Conservation (phyloP, 768 basidiomycete species). For the Calocera viscosa region DNA sequence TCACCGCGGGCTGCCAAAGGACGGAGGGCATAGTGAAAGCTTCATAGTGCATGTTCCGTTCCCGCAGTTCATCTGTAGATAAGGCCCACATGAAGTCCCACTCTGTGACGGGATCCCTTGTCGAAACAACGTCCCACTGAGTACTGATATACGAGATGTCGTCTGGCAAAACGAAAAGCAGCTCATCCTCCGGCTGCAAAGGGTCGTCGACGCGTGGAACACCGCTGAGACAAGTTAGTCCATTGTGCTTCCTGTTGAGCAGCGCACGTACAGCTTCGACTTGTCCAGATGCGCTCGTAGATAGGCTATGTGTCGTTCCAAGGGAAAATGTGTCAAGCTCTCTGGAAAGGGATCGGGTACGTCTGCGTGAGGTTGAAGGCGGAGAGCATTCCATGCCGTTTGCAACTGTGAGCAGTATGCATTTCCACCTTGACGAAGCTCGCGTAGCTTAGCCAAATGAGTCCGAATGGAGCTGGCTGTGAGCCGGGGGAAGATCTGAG, state of each 20-base stretch:
- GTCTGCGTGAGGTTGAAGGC: conserved; percentile 55
- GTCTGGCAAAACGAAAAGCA: conserved; percentile 14
- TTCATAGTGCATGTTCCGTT: conserved; percentile 49
- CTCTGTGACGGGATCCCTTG: background rate
- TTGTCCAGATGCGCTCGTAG: conserved; percentile 75
- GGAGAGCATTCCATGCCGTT: conserved; percentile 68
- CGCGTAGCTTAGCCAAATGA: conserved; percentile 45
- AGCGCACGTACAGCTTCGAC: conserved; percentile 60
- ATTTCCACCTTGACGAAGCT: conserved; percentile 49
- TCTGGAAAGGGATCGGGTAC: conserved; percentile 60
- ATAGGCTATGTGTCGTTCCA: conserved; percentile 71
- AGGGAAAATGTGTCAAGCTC: conserved; percentile 60
- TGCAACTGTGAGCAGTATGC: conserved; percentile 68
- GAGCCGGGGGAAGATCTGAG: conserved; percentile 70
- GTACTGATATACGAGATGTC: background rate
- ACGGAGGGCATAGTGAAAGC: conserved; percentile 34
- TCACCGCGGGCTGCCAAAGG: background rate
- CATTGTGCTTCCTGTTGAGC: conserved; percentile 37
- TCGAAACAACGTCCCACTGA: conserved; percentile 7
- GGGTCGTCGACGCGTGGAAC: background rate
- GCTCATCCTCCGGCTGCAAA: background rate
- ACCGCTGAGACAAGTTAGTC: conserved; percentile 24
- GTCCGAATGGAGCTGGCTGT: conserved; percentile 59
- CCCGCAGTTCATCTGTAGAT: conserved; percentile 59
- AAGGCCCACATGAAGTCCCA: conserved; percentile 71